Percentiles rank a stretch among this genome's conserved stretches.
Conservation (phyloP, 2,329 filamentous ascomycete species). For the Apiospora hydei region DNA sequence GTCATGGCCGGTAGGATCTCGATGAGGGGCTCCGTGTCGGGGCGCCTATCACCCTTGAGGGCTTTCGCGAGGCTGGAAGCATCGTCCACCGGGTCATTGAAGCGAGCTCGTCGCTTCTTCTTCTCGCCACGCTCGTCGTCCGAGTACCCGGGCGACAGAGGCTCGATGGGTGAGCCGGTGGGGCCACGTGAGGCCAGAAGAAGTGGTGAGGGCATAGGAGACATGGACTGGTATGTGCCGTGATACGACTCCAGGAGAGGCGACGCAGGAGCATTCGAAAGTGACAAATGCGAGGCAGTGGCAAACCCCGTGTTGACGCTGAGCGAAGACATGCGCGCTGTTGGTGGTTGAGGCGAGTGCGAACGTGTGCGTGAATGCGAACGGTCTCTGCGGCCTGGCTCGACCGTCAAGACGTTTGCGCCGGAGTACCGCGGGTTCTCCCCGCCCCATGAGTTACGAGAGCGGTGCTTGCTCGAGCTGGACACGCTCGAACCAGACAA, state of each 20-base stretch:
- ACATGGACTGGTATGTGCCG: constrained; percentile 92
- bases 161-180: constrained; percentile 49
- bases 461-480: constrained; percentile 35
- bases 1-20: constrained; percentile 85
- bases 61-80: constrained; percentile 79
- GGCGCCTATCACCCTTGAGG: constrained; percentile 68
- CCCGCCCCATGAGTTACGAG: constrained; percentile 43
- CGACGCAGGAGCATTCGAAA: constrained; percentile 73
- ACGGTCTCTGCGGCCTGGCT: constrained; percentile 44
- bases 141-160: constrained; percentile 60
- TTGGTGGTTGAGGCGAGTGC: constrained; percentile 58
- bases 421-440: constrained; percentile 47
- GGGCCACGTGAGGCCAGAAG: constrained; percentile 63
- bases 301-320: constrained; percentile 57
- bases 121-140: constrained; percentile 55
- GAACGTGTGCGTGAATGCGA: constrained; percentile 46
- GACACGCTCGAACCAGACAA: constrained; percentile 31
- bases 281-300: constrained; percentile 48
- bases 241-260: constrained; percentile 91
- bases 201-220: constrained; percentile 89
- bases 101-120: constrained; percentile 69
- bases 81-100: constrained; percentile 85
- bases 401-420: constrained; percentile 51
- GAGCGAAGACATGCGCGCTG: constrained; percentile 59
- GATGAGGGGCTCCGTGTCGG: constrained; percentile 76